A percentile compares a stretch with the other conserved stretches of the same genome.
These are phyloP conservation scores for Yarrowia sp. DNA, from an alignment of 805 yeast species.

Conservation along the genomic window DNA sequence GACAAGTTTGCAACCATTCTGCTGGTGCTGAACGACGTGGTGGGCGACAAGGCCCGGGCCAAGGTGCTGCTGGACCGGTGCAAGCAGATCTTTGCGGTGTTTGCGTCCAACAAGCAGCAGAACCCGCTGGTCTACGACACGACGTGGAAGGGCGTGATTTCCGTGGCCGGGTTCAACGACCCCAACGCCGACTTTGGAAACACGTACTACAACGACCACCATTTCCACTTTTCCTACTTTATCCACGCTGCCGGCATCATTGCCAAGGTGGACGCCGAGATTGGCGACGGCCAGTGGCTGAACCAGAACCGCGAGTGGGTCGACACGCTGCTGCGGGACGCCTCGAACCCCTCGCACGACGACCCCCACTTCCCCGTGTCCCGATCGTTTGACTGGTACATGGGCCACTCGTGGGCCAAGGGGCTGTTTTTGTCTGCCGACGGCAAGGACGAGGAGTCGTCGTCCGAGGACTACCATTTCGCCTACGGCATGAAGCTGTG, in stretches of 20 bases:
- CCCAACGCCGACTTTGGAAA: conserved; percentile 74
- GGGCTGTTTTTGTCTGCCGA: conserved; percentile 69
- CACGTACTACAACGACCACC: conserved; percentile 83
- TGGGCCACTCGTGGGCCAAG: conserved; percentile 79
- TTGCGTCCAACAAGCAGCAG: conserved; percentile 66
- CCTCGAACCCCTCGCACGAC: conserved; percentile 62
- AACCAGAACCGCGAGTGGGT: conserved; percentile 60
- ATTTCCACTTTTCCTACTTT: conserved; percentile 85
- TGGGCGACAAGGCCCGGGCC: conserved; percentile 62
- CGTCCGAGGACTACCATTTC: conserved; percentile 75
- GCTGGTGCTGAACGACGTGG: conserved; percentile 66
- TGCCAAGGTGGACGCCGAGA: conserved; percentile 64
- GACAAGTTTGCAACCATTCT: conserved; percentile 84
- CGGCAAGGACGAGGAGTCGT: conserved; percentile 75
- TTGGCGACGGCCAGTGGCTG: conserved; percentile 61
- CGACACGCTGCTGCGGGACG: conserved; percentile 68
- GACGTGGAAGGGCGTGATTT: conserved; percentile 78
- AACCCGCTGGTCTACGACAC: conserved; percentile 75
- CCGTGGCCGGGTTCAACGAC: conserved; percentile 63
- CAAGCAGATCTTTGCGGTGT: conserved; percentile 68
- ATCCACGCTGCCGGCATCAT: conserved; percentile 83
- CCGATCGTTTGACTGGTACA: conserved; percentile 72
- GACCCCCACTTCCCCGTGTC: conserved; percentile 68
- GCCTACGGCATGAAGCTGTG: conserved; percentile 73
- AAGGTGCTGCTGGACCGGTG: conserved; percentile 58